These are phyloP conservation scores for Brassica rapa DNA, from an alignment of 345 rosid genomes.

Conservation along the genomic window DNA sequence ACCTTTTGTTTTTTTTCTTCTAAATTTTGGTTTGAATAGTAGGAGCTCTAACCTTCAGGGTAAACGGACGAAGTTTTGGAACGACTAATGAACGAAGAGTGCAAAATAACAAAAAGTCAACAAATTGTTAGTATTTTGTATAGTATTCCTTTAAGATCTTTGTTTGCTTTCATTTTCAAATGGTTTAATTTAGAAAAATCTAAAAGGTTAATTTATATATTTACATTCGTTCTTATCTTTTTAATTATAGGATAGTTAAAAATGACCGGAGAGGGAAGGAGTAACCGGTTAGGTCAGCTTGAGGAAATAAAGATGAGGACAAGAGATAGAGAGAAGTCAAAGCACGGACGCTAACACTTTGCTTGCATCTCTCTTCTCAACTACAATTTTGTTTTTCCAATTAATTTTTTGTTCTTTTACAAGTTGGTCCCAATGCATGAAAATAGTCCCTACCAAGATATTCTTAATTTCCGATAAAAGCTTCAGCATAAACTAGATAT, in stretches of 20 bases:
- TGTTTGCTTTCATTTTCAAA: too few relatives aligned
- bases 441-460: constrained; percentile 20
- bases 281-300: constrained; percentile 42
- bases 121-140: too few relatives aligned
- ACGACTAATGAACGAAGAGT: too few relatives aligned
- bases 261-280: constrained; percentile 23
- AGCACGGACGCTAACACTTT: constrained; percentile 43
- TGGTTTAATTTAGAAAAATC: neutral
- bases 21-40: too few relatives aligned
- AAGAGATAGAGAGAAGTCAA: constrained; percentile 33
- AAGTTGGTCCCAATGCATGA: constrained; percentile 19
- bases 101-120: too few relatives aligned
- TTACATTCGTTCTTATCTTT: neutral
- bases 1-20: too few relatives aligned
- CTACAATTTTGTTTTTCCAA: constrained; percentile 28
- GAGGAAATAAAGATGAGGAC: constrained; percentile 31
- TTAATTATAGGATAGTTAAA: constrained; percentile 8
- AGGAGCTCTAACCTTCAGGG: too few relatives aligned
- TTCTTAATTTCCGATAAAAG: constrained; percentile 19
- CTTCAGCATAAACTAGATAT: constrained; percentile 1
- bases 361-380: constrained; percentile 35
- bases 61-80: too few relatives aligned
- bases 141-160: neutral
- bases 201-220: neutral
- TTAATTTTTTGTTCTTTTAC: constrained; percentile 6